Base-by-base conservation (phyloP, 2,329 filamentous ascomycete genomes). In the Aschersonia sp. region DNA sequence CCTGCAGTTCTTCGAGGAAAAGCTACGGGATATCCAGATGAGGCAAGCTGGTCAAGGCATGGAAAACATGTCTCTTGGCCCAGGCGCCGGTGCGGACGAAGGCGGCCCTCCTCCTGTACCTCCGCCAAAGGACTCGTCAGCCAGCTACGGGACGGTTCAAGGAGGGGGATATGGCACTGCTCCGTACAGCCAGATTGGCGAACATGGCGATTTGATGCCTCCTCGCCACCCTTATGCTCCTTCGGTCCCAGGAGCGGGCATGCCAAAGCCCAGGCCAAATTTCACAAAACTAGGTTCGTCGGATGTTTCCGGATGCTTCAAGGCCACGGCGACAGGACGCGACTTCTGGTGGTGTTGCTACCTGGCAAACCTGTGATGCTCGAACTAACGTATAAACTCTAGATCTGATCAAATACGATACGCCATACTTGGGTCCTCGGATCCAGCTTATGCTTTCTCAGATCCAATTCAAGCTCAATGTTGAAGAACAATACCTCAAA, bases 371-470 rank as follows among this genome's bases (percentile, higher is more conserved):
- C 22, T 4, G 22, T 22, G 22, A 22, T 22, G 22, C 22, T 22
- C 22, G 22, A 22, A 22, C 14, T 31, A 22, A 6, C 32, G 29
- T 32, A 9, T 37, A 8, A 8, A 8, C 35, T 37, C 8, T 45
- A 95, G 92, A 98, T 67, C 73, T 98, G 53, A 95, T 98, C 70
- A 97, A 97, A 79, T 95, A 94, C 68, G 92, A 98, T 62, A 95
- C 89, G 32, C 85, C 86, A 14, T 87, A 95, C 63, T 81, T 98
- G 52, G 92, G 92, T 35, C 90, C 92, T 51, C 88, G 94, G 56
- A 98, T 98, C 59, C 92, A 98, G 70, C 84, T 97, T 59, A 98
- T 98, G 92, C 73, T 98, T 60, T 94, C 92, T 44, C 92, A 98
- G 66, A 83, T 98, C 53, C 88, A 97, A 66, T 98, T 98, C 72